phyloP scores from a whole-genome alignment of 2,329 filamentous ascomycete species.

The Ceratocystis variospora region DNA sequence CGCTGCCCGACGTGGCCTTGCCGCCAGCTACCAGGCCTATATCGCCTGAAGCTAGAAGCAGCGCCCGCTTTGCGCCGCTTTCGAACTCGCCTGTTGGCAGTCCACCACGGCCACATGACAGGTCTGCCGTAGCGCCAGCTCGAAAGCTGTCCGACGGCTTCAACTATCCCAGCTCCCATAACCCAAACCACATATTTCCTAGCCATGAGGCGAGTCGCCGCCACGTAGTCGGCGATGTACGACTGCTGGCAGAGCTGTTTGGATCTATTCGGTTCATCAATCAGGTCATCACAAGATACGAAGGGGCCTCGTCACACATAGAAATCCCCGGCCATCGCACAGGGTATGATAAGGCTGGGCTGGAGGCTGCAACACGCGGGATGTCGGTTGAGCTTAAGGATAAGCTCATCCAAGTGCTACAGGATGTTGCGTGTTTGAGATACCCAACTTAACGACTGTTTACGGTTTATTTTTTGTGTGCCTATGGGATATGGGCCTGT shows the following conservation, averaged over 20 bases:
- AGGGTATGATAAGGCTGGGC: conserved; percentile 7
- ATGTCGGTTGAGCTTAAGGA: conserved; percentile 7
- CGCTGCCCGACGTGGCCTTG: not conserved
- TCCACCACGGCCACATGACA: not conserved
- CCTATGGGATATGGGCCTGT: not conserved
- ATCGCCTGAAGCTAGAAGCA: not conserved
- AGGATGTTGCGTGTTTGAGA: conserved; percentile 6
- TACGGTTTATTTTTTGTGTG: not conserved
- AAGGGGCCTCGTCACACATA: not conserved
- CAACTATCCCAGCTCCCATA: not conserved
- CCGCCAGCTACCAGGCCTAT: not conserved
- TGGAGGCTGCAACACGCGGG: not conserved
- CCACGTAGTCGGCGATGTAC: conserved; percentile 6
- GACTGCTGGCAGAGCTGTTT: not conserved
- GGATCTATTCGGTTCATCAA: conserved; percentile 5
- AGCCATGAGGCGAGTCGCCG: not conserved
- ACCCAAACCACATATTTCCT: not conserved
- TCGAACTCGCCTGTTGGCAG: not conserved
- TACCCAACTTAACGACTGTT: not conserved
- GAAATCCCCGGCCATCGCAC: not conserved
- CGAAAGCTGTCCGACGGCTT: not conserved
- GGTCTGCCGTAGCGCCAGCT: not conserved
- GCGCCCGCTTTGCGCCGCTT: not conserved
- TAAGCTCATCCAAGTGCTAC: conserved; percentile 8
- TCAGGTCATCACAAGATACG: not conserved